Evolutionary conservation across 2,329 filamentous ascomycete species (phyloP).

Genomic region (Scedosporium boydii): DNA sequence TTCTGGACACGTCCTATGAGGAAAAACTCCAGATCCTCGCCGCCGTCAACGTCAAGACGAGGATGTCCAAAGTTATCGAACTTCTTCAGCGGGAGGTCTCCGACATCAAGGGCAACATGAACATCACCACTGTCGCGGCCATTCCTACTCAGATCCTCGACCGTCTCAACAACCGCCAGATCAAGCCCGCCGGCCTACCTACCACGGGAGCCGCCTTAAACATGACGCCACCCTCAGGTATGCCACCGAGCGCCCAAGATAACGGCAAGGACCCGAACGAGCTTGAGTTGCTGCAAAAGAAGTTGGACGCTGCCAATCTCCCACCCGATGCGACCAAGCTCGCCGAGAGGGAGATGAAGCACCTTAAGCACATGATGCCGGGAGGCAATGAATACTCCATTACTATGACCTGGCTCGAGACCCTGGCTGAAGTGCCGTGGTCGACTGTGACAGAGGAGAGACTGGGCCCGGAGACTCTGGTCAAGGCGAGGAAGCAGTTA

Average conservation of each 20-base stretch:
- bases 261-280: slow-evolving; percentile 76
- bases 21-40: slow-evolving; percentile 83
- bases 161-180: slow-evolving; percentile 33
- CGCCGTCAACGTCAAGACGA: slow-evolving; percentile 67
- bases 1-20: slow-evolving; percentile 78
- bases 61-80: slow-evolving; percentile 74
- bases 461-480: slow-evolving; percentile 70
- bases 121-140: slow-evolving; percentile 68
- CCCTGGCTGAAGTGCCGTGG: slow-evolving; percentile 90
- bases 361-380: slow-evolving; percentile 90
- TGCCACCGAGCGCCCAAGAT: slow-evolving; percentile 29
- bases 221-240: slow-evolving; percentile 20
- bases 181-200: slow-evolving; percentile 6
- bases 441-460: slow-evolving; percentile 74
- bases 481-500: slow-evolving; percentile 74
- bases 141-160: slow-evolving; percentile 54
- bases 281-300: slow-evolving; percentile 83
- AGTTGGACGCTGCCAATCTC: slow-evolving; percentile 70
- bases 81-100: slow-evolving; percentile 74
- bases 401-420: slow-evolving; percentile 87
- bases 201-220: slow-evolving; percentile 20
- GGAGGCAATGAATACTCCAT: slow-evolving; percentile 95
- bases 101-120: slow-evolving; percentile 77
- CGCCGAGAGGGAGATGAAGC: slow-evolving; percentile 79
- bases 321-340: slow-evolving; percentile 79